Percentiles rank a stretch among this genome's conserved stretches.
These are phyloP conservation scores for Xanthoconium stramineum DNA, from an alignment of 768 basidiomycete species.

Conservation along the genomic window DNA sequence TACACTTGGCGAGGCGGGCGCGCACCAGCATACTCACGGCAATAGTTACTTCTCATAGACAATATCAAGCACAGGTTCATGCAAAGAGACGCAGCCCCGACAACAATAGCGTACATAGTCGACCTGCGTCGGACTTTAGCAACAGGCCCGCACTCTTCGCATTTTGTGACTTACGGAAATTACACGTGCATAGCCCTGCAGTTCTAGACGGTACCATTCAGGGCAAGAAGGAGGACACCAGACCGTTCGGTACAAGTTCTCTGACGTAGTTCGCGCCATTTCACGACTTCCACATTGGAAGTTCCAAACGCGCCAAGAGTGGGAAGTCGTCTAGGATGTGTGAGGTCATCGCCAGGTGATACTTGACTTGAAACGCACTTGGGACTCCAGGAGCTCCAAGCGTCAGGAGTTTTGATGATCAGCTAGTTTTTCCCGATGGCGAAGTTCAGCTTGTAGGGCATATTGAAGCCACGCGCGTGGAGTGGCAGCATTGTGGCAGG, in stretches of 20 bases:
- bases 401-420: background rate
- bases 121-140: background rate
- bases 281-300: constrained; percentile 5
- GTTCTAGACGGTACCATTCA: constrained; percentile 7
- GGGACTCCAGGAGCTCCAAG: background rate
- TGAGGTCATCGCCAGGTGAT: background rate
- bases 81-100: constrained; percentile 2
- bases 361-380: background rate
- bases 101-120: constrained; percentile 1
- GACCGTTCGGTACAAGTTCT: background rate
- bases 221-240: constrained; percentile 6
- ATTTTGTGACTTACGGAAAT: constrained; percentile 18
- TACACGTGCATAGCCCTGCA: constrained; percentile 15
- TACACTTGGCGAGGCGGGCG: constrained; percentile 8
- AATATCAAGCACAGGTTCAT: constrained; percentile 15
- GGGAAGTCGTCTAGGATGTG: background rate
- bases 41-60: background rate
- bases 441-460: background rate
- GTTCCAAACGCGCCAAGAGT: background rate
- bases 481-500: background rate
- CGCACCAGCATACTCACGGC: constrained; percentile 11
- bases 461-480: background rate
- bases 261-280: background rate
- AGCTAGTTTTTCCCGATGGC: background rate
- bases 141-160: background rate